phyloP scores from a whole-genome alignment of 2,329 filamentous ascomycete species.

The Zymoseptoria brevis region DNA sequence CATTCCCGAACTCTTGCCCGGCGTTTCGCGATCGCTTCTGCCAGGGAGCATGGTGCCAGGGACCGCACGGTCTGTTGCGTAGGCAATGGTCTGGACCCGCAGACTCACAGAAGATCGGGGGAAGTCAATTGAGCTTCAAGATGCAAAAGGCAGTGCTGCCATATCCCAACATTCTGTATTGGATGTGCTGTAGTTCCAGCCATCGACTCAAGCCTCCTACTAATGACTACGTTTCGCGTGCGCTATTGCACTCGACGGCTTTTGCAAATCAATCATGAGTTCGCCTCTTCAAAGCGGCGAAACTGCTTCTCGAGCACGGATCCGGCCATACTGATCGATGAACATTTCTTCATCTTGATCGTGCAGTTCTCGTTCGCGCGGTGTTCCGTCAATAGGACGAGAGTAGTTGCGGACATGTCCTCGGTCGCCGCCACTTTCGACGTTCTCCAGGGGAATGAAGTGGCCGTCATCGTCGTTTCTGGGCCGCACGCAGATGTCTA shows the following conservation, averaged over 20 bases:
- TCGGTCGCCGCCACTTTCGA: background rate
- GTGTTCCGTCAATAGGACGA: background rate
- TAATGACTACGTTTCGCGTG: no score
- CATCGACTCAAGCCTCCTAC: no score
- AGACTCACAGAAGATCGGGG: no score
- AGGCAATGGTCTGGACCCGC: no score
- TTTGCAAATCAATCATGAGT: background rate
- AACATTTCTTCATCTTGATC: background rate
- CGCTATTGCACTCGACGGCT: background rate
- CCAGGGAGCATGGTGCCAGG: no score
- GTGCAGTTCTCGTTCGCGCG: background rate
- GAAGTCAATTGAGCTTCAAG: no score
- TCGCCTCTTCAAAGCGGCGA: background rate
- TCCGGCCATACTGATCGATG: background rate
- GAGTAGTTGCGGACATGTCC: background rate
- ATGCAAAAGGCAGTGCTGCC: no score
- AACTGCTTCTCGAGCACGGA: background rate
- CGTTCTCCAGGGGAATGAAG: conserved; percentile 12
- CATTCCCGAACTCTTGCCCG: no score
- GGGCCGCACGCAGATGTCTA: conserved; percentile 8
- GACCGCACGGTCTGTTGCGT: no score
- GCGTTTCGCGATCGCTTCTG: no score
- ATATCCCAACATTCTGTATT: no score
- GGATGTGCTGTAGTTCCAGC: no score
- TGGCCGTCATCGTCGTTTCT: conserved; percentile 12